Evolutionary conservation across 495 filamentous ascomycete species (phyloP), one percentile per base, ranked within the genome.

Genomic region (Aspergillus egyptiacus): DNA sequence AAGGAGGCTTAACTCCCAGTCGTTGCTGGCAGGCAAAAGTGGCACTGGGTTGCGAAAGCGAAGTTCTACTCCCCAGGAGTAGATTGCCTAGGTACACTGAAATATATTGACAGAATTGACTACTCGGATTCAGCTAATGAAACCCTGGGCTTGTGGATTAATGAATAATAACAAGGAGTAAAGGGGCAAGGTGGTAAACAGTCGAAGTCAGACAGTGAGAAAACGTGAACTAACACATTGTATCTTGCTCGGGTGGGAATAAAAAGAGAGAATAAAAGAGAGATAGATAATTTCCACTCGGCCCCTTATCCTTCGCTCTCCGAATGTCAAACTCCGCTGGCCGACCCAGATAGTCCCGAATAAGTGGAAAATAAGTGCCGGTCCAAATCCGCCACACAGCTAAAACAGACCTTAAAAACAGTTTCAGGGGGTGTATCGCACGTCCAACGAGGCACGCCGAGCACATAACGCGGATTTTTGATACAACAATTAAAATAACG

Each of bases 311-410:
- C 64, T 65, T 59, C 62, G 60, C 70, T 67, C 67, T 67, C 71
- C 69, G 66, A 73, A 70, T 68, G 69, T 71, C 69, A 73, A 74
- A 74, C 69, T 74, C 71, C 71, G 64, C 69, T 61, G 66, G 61
- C 66, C 66, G 61, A 65, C 64, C 65, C 64, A 66, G 61, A 64
- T 62, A 54, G 61, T 70, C 56, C 59, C 60, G 65, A 66, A 65
- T 53, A 61, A 58, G 61, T 69, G 62, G 58, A 66, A 68, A 55
- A 63, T 54, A 65, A 57, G 62, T 64, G 62, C 66, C 66, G 62
- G 67, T 64, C 61, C 61, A 64, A 69, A 60, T 57, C 62, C 59
- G 66, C 58, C 62, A 68, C 66, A 64, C 65, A 69, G 61, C 64
- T 55, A 69, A 63, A 67, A 63, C 60, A 65, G 61, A 68, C 57